A percentile compares a stretch with the other conserved stretches of the same genome.
Conservation (phyloP, 352 stramenopile genomes). For the Thraustochytrium striatum region DNA sequence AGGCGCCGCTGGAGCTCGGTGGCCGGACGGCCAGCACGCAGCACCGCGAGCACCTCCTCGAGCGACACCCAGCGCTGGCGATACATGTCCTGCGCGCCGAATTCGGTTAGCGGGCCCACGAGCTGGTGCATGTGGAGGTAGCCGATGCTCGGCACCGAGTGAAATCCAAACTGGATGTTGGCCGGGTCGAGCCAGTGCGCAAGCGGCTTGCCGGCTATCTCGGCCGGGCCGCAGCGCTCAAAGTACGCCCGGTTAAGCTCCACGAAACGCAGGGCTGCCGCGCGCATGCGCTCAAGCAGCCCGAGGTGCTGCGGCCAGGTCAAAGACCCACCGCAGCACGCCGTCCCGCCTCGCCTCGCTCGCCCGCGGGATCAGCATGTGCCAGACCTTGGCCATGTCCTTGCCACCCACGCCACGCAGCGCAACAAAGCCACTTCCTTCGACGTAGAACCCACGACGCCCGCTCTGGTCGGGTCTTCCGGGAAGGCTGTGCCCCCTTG, state of each 20-base stretch:
- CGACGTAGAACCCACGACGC: not conserved
- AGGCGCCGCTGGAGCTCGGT: too few species aligned
- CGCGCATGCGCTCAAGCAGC: not conserved
- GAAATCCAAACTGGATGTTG: slow-evolving; percentile 31
- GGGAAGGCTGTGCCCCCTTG: not conserved
- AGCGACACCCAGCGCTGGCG: not conserved
- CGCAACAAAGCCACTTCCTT: not conserved
- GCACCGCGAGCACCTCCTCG: not conserved
- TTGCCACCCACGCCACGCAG: slow-evolving; percentile 16
- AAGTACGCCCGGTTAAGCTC: slow-evolving; percentile 9
- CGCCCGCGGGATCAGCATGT: slow-evolving; percentile 17
- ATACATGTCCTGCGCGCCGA: not conserved
- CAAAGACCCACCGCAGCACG: slow-evolving; percentile 12
- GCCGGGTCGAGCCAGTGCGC: not conserved
- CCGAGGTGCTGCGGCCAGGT: slow-evolving; percentile 11
- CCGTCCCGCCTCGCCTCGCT: not conserved
- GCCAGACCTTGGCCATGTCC: slow-evolving; percentile 39
- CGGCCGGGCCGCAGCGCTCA: not conserved
- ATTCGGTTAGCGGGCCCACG: slow-evolving; percentile 11
- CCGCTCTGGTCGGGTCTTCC: not conserved
- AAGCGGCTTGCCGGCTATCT: not conserved
- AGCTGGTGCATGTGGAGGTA: slow-evolving; percentile 43
- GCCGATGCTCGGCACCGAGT: slow-evolving; percentile 18
- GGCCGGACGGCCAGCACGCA: too few species aligned
- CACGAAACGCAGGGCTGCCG: not conserved